These are phyloP conservation scores for Ettlia oleoabundans DNA, from an alignment of 139 green algal genomes.

Conservation along the genomic window DNA sequence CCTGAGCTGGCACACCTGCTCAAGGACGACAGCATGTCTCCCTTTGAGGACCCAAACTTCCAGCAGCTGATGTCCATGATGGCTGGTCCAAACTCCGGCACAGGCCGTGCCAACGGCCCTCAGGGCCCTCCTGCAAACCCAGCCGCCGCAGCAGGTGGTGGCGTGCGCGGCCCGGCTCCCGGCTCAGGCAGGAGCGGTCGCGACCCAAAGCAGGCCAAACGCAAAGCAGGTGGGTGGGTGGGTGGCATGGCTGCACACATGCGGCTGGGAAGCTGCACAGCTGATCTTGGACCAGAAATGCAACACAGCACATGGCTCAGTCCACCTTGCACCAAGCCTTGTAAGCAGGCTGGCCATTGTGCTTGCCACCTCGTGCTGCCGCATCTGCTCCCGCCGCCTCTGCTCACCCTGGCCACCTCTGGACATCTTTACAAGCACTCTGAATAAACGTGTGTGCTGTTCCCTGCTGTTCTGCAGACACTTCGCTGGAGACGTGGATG, in stretches of 20 bases:
- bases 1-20: conserved; percentile 12
- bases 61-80: conserved; percentile 49
- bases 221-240: conserved; percentile 21
- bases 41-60: conserved; percentile 52
- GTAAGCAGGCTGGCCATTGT: too few relatives aligned
- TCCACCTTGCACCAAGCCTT: too few relatives aligned
- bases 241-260: too few relatives aligned
- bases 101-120: not conserved
- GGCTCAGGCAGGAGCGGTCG: not conserved
- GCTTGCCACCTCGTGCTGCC: too few relatives aligned
- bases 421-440: too few relatives aligned
- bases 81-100: not conserved
- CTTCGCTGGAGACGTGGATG: conserved; percentile 50
- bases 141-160: not conserved
- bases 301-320: too few relatives aligned
- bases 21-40: conserved; percentile 33
- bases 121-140: not conserved
- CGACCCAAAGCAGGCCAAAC: conserved; percentile 13
- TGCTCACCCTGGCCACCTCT: too few relatives aligned
- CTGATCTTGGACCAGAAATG: too few relatives aligned
- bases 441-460: too few relatives aligned
- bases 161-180: not conserved
- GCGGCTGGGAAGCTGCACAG: too few relatives aligned
- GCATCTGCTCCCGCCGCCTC: too few relatives aligned
- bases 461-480: conserved; percentile 31